A percentile compares a stretch with the other conserved stretches of the same genome.
Conservation (phyloP, 2,329 filamentous ascomycete genomes). For the Coniella lustricola region DNA sequence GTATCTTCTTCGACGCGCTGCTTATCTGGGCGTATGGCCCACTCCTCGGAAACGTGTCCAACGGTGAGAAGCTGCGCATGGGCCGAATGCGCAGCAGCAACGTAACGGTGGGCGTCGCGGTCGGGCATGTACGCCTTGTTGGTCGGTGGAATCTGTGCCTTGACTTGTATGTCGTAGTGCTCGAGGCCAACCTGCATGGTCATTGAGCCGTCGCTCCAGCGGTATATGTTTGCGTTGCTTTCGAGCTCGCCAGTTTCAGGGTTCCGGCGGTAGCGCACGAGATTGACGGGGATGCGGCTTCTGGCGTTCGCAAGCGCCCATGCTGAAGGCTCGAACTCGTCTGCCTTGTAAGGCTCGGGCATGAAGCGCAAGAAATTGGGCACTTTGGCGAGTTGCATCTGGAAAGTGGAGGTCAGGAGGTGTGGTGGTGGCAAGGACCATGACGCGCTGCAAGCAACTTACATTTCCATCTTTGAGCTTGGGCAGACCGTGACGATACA, state of each 20-base stretch:
- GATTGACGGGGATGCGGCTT: constrained; percentile 53
- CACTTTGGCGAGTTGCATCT: constrained; percentile 65
- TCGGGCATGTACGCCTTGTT: constrained; percentile 57
- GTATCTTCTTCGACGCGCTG: constrained; percentile 39
- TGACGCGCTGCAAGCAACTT: constrained; percentile 22
- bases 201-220: constrained; percentile 73
- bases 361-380: constrained; percentile 67
- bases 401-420: constrained; percentile 17
- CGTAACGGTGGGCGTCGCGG: constrained; percentile 69
- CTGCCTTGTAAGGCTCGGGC: constrained; percentile 58
- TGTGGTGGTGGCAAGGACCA: not conserved
- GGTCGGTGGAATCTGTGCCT: constrained; percentile 56
- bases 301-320: constrained; percentile 47
- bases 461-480: constrained; percentile 66
- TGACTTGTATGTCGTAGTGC: constrained; percentile 69
- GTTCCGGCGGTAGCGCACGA: constrained; percentile 63
- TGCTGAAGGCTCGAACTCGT: constrained; percentile 55
- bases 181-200: constrained; percentile 69
- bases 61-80: constrained; percentile 65
- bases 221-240: constrained; percentile 68
- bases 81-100: constrained; percentile 62
- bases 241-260: constrained; percentile 58
- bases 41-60: constrained; percentile 68
- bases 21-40: constrained; percentile 57
- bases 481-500: constrained; percentile 64